phyloP scores from a whole-genome alignment of 163 green algal genomes.

The Scenedesmus sp. region DNA sequence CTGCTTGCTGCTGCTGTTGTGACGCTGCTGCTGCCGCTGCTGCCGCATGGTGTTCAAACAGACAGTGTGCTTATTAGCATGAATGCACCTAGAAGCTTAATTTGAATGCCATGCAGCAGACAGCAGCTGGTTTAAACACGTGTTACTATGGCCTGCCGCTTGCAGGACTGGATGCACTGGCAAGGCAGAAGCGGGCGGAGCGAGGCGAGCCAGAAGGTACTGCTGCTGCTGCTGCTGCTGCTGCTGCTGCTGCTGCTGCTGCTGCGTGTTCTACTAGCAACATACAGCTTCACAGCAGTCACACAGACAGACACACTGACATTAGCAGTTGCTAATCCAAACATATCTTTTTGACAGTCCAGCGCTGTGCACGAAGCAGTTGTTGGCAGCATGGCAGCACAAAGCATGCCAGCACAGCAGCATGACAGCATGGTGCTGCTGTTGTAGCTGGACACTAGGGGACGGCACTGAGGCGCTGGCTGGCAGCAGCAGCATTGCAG shows the following conservation, averaged over 20 bases:
- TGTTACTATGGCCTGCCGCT: not conserved
- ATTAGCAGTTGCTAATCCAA: not conserved
- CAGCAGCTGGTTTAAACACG: not conserved
- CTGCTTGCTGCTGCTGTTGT: not conserved
- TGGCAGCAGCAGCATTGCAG: not conserved
- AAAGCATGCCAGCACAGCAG: too few relatives aligned
- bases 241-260: not conserved
- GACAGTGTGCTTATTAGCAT: not conserved
- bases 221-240: not conserved
- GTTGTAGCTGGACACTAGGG: too few relatives aligned
- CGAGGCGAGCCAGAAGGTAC: conserved; percentile 61
- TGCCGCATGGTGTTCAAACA: too few relatives aligned
- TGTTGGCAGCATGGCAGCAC: not conserved
- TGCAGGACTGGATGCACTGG: conserved; percentile 87
- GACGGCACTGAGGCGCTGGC: too few relatives aligned
- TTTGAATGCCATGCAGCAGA: not conserved
- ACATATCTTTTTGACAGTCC: not conserved
- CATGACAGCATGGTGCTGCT: too few relatives aligned
- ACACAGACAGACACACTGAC: too few relatives aligned
- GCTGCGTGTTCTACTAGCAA: too few relatives aligned
- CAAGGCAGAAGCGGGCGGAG: conserved; percentile 81
- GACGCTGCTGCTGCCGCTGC: not conserved
- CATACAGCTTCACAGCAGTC: too few relatives aligned
- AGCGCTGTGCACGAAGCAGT: not conserved
- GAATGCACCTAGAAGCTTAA: not conserved